Percentiles rank a stretch among this genome's conserved stretches.
Evolutionary conservation across 495 filamentous ascomycete species (phyloP).

Genomic region (Cercophora sp.): DNA sequence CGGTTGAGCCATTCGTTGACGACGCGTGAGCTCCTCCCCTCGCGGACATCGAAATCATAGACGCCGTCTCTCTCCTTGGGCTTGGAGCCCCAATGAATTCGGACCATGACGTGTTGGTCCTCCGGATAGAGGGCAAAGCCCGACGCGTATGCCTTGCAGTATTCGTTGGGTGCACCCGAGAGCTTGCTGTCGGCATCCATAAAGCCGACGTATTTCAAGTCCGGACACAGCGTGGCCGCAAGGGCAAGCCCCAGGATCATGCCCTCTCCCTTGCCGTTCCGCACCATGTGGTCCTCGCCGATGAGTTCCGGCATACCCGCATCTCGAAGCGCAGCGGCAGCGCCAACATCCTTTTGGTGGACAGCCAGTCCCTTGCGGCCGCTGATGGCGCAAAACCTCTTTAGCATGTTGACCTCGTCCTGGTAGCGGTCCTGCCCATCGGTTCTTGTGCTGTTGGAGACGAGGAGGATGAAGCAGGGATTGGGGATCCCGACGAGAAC

Average conservation of each 20-base stretch:
- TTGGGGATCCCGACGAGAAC: constrained; percentile 24
- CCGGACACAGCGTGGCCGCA: constrained; percentile 16
- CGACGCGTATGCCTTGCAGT: constrained; percentile 27
- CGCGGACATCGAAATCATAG: constrained; percentile 11
- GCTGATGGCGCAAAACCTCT: constrained; percentile 5
- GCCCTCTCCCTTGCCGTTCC: constrained; percentile 32
- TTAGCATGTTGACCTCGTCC: constrained; percentile 14
- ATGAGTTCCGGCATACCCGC: constrained; percentile 18
- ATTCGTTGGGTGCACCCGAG: constrained; percentile 22
- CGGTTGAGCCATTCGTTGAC: constrained; percentile 29
- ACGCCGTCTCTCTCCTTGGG: constrained; percentile 22
- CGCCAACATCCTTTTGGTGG: constrained; percentile 27
- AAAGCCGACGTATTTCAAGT: constrained; percentile 26
- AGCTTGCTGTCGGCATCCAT: constrained; percentile 29
- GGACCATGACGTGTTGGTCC: constrained; percentile 25
- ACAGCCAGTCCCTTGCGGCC: constrained; percentile 15
- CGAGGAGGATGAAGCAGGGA: constrained; percentile 21
- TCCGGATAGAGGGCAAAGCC: constrained; percentile 20
- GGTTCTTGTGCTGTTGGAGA: constrained; percentile 23
- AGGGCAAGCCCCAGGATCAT: constrained; percentile 31
- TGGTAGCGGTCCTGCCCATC: constrained; percentile 9
- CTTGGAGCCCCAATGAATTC: constrained; percentile 27
- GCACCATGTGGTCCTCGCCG: constrained; percentile 8
- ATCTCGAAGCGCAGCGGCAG: constrained; percentile 14
- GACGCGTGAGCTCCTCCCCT: constrained; percentile 27